Evolutionary conservation across 2,329 filamentous ascomycete species (phyloP), one percentile per base, ranked within the genome.

Genomic region (Pyrenophora tritici-repentis): DNA sequence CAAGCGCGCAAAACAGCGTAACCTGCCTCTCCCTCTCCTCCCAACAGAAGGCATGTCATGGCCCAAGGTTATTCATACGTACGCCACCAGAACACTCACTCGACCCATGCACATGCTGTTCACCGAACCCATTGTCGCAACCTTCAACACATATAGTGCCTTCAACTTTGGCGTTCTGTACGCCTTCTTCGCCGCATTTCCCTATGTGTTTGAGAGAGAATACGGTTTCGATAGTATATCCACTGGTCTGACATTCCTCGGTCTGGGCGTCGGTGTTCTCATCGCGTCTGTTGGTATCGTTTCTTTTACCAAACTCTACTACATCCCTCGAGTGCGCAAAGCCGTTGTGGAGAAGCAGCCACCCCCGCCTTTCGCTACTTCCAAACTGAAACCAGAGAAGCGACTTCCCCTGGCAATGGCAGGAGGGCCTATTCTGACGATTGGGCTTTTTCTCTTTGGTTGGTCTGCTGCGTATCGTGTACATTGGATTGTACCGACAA

Each of bases 31-130:
- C 2, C 55, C 48, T n/a, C 48, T 18, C 5, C 36, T 33, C n/a
- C 49, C 53, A 10, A 36, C 46, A 8, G 53, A 56, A 24, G 53
- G 45, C 41, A 43, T 50, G 34, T 44, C 49, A 1, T 20, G 39
- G 37, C 40, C 41, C 9, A 42, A 40, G 14, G 18, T 43, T 8
- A 9, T 56, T 4, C 38, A 36, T 7, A 50, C 50, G 13, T 56
- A 56, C 16, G 50, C 41, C 14, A 46, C 58, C 7, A 56, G 50
- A 26, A 74, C 78, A 0, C 65, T 83, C 1, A 49, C 40, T 1
- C 74, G 81, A 3, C 83, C 83, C 0, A 13, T 84, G 0, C 75
- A 78, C 73, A 78, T 52, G 66, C 55, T 69, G 0, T 35, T 64
- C 20, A 56, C 58, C 6, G 66, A 70, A 34, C 66, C 66, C 1